Conservation (phyloP, 208 protist species). For the Trypanosoma theileri region DNA sequence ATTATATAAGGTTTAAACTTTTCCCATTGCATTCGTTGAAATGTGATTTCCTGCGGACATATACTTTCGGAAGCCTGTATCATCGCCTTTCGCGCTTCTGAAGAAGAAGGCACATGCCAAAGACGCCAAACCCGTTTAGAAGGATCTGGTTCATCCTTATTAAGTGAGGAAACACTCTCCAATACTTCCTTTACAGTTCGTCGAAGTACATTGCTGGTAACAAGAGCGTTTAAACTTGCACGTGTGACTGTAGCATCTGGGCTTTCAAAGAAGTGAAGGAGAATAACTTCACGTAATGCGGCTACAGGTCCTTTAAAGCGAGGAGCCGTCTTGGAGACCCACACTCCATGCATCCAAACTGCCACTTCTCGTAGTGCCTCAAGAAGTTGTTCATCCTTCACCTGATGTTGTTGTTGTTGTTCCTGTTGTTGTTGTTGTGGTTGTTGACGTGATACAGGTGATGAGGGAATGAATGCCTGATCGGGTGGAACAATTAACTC, state of each 20-base stretch:
- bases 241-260: constrained; percentile 48
- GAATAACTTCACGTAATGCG: constrained; percentile 70
- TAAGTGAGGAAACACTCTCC: constrained; percentile 48
- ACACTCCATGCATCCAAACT: constrained; percentile 85
- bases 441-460: background rate
- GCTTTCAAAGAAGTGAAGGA: constrained; percentile 69
- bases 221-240: constrained; percentile 56
- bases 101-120: constrained; percentile 43
- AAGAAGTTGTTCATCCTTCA: constrained; percentile 46
- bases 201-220: constrained; percentile 35
- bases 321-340: constrained; percentile 53
- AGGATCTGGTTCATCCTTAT: constrained; percentile 46
- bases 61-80: constrained; percentile 30
- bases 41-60: constrained; percentile 46
- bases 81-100: constrained; percentile 8
- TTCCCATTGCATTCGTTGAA: constrained; percentile 55
- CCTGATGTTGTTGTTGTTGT: background rate
- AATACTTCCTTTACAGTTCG: constrained; percentile 73
- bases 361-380: constrained; percentile 47
- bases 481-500: constrained; percentile 18
- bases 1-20: constrained; percentile 37
- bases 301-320: constrained; percentile 66
- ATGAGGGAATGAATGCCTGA: background rate
- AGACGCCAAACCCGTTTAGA: constrained; percentile 67
- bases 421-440: background rate